Base-by-base conservation (phyloP, 805 yeast genomes). In the Blastobotrys mokoenaii region DNA sequence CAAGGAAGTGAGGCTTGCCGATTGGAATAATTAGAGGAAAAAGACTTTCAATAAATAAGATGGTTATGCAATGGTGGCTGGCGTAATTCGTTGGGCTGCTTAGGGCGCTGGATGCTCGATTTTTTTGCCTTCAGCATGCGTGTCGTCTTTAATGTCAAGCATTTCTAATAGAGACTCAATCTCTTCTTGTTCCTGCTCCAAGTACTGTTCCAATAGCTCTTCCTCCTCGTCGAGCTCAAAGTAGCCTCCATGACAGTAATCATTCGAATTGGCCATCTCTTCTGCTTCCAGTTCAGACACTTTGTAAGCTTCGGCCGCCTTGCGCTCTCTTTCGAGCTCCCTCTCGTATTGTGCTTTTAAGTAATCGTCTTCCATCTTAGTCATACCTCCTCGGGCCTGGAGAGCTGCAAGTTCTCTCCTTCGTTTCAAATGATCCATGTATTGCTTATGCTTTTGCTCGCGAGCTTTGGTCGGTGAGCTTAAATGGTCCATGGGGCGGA, bases 371-470 rank as follows among this genome's bases (percentile, higher is more conserved):
- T 14, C 42, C 49, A 48, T 48, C 6, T 34, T 30, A 7, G 27
- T 33, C 17, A 34, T 20, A 20, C 51, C 51, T 3, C 51, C 51
- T 12, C 51, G 41, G 2, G 46, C 49, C 16, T 30, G 34, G 18
- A 46, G 10, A n/a, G 51, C 51, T 15, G 38, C n/a, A 6, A 12
- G 34, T 10, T 43, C 47, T 12, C 51, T 30, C 14, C 40, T 30
- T n/a, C 18, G 8, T 29, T 34, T 22, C 9, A 48, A 31, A 6
- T 38, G 43, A 18, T 42, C 38, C 32, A 41, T 45, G 38, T 14
- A 39, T 20, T 33, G 25, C 11, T 18, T 16, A 11, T 25, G 27
- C 16, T 33, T 30, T 7, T 17, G 10, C 4, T 31, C 37, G 17
- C 43, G 27, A 22, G 8, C 27, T 22, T 22, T 22, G 27, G 27